Evolutionary conservation across 768 basidiomycete species (phyloP).

Genomic region (Rhizopogon vulgaris): DNA sequence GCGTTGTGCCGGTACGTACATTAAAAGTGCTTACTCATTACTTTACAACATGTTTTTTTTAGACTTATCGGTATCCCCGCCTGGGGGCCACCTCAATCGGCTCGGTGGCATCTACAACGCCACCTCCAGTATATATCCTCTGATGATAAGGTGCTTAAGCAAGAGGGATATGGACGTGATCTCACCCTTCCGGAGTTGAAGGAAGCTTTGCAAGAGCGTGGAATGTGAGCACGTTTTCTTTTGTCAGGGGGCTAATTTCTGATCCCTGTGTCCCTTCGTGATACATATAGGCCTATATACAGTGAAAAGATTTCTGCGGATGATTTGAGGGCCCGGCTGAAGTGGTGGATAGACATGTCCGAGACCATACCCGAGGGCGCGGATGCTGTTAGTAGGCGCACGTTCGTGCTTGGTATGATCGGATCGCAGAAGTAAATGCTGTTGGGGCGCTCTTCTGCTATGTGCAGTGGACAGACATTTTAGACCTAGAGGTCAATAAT

Average conservation of each 20-base stretch:
- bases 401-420: conserved; percentile 40
- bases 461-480: background rate
- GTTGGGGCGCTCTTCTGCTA: background rate
- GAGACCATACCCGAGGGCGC: conserved; percentile 28
- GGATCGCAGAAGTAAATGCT: conserved; percentile 22
- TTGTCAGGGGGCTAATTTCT: background rate
- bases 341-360: conserved; percentile 60
- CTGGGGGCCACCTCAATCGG: conserved; percentile 31
- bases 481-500: background rate
- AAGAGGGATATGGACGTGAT: conserved; percentile 37
- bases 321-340: conserved; percentile 43
- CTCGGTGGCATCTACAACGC: conserved; percentile 29
- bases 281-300: conserved; percentile 18
- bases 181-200: conserved; percentile 52
- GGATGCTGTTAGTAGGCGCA: conserved; percentile 40
- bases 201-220: conserved; percentile 70
- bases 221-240: conserved; percentile 48
- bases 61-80: conserved; percentile 33
- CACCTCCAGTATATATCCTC: conserved; percentile 36
- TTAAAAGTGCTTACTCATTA: background rate
- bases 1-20: conserved; percentile 55
- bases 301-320: conserved; percentile 34
- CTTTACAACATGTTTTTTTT: too few species aligned
- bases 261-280: background rate
- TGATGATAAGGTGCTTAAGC: conserved; percentile 60